Evolutionary conservation across 441 rosid genomes (phyloP), one percentile per base, ranked within the genome.

Genomic region (Mallotus repandus): DNA sequence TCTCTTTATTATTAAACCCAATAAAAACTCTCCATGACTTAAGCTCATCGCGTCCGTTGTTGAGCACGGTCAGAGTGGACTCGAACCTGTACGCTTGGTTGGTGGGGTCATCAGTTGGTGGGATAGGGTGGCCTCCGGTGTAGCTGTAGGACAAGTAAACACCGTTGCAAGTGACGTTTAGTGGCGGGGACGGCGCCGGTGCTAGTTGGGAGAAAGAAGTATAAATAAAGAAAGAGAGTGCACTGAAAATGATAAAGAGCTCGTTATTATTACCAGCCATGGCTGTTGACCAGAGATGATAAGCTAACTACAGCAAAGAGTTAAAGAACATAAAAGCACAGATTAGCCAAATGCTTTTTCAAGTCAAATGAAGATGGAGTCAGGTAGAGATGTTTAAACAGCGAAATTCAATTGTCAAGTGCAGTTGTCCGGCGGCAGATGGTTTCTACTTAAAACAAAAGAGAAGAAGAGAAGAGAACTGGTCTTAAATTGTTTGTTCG

Each of bases 1-100:
- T 50, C 88, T 95, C 98, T n/a, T 74, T 82, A 81, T 90, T 75
- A 7, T 76, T 76, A 70, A 95, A 95, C 43, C 87, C 88, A 52
- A 92, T 92, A 53, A 82, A 90, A 35, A 81, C 97, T 65, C 77
- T 83, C 98, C 99, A 95, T 0, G 94, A 79, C 76, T 87, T 85
- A 76, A 95, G 89, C 83, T 86, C 87, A 60, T 88, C 89, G 4
- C 78, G 81, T 43, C 90, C 98, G 76, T 89, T 84, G 84, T 95
- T 95, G 68, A 86, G 84, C 63, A 95, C 89, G 0, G 91, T 86
- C 2, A 95, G 77, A 7, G 81, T 81, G 5, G 96, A 91, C 78
- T 90, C 90, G 82, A 95, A 95, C 6, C 96, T 77, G 84, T 91
- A 90, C 0, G 97, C 82, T 68, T 91, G 97, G 81, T 85, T 78